Base-by-base conservation (phyloP, 192 early-diverging fungal genomes). In the Cladochytrium replicatum region DNA sequence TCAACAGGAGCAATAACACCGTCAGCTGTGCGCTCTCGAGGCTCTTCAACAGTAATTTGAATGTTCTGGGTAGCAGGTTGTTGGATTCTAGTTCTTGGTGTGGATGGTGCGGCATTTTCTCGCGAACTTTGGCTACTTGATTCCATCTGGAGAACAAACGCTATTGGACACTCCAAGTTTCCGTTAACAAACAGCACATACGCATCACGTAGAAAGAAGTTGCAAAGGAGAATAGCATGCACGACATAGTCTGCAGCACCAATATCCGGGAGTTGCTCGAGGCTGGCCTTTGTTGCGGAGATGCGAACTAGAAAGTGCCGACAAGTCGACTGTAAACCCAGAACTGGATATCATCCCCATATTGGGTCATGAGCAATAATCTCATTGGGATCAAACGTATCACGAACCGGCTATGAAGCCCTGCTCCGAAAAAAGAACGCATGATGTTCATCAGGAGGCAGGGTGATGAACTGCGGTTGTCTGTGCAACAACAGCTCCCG, bases 141-240 rank as follows among this genome's bases (percentile, higher is more conserved):
- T 19, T 54, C 61, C 17, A 45, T 42, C 3, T 64, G 39, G 5
- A 67, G 34, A 1, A 78, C 76, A 54, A 58, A 78, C 0, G 70
- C 69, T 0, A 58, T 64, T 9, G 55, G 25, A 1, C 68, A 61
- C 32, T 74, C 69, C 0, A 66, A 55, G 8, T 67, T 60, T 19
- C 64, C 71, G 17, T 43, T 24, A 22, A 74, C 76, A 11, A 78
- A 30, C n/a, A 78, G 56, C 11, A 78, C 66, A 43, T 32, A 66
- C 6, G 63, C 62, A 8, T 65, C 55, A 7, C 8, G 22, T 27
- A 34, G 8, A 3, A 78, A 28, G 29, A 61, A 69, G 48, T 78
- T 77, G 50, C 69, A 72, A 15, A 78, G 48, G 32, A 78, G 39
- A 21, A 78, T 66, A 1, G 76, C 73, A 47, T 75, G 76, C 48